A percentile compares a stretch with the other conserved stretches of the same genome.
Evolutionary conservation across 768 basidiomycete species (phyloP).

Genomic region (Rhizopogon roseolus): DNA sequence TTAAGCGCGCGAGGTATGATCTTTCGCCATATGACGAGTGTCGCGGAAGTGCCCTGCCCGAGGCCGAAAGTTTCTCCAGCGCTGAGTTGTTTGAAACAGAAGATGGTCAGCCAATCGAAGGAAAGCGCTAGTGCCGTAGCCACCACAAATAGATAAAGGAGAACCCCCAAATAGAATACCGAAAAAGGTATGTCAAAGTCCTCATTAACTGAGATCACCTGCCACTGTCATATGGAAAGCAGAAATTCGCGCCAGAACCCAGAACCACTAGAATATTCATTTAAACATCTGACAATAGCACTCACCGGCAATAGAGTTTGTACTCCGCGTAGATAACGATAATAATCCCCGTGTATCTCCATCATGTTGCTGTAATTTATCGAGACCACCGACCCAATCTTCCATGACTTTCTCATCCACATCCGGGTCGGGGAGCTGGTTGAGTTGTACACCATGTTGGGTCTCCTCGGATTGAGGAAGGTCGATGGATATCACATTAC

Average conservation of each 20-base stretch:
- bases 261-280: neutral
- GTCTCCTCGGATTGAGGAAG: constrained; percentile 46
- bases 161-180: neutral
- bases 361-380: neutral
- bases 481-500: constrained; percentile 70
- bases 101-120: constrained; percentile 1
- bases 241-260: neutral
- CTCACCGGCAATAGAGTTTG: neutral
- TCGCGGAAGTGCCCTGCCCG: constrained; percentile 45
- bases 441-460: neutral
- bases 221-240: neutral
- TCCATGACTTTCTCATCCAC: constrained; percentile 27
- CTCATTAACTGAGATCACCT: neutral
- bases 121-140: neutral
- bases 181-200: neutral
- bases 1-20: constrained; percentile 59
- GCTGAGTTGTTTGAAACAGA: constrained; percentile 32
- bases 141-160: neutral
- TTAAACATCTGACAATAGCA: neutral
- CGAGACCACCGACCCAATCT: constrained; percentile 31
- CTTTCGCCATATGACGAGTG: constrained; percentile 68
- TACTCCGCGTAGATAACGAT: neutral
- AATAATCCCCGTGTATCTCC: neutral
- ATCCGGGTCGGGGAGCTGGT: constrained; percentile 18
- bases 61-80: constrained; percentile 58